Evolutionary conservation across 108 stramenopile genomes (phyloP).

Genomic region (Cyclotella cryptica): DNA sequence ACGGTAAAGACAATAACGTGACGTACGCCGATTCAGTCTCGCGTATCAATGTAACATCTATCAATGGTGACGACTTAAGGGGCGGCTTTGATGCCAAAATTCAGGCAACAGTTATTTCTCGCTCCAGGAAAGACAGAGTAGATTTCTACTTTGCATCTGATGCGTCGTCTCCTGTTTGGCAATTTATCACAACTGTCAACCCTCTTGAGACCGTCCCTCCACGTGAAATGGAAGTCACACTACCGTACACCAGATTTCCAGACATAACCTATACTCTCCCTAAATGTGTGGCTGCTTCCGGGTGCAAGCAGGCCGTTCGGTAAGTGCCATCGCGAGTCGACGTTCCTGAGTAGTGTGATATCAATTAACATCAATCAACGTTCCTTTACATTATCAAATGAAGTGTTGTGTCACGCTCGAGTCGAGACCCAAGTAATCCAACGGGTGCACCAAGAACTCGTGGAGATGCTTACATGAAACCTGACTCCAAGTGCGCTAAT

Average conservation of each 20-base stretch:
- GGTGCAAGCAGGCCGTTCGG: constrained; percentile 32
- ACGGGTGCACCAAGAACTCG: background rate
- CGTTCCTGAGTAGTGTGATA: background rate
- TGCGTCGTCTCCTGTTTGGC: constrained; percentile 31
- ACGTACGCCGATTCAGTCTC: constrained; percentile 24
- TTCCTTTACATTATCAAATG: background rate
- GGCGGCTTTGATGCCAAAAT: constrained; percentile 31
- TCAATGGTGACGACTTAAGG: constrained; percentile 20
- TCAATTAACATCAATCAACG: background rate
- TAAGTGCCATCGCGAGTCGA: background rate
- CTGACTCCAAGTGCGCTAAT: constrained; percentile 13
- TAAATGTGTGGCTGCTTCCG: constrained; percentile 6
- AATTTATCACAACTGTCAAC: constrained; percentile 24
- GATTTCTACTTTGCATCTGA: constrained; percentile 33
- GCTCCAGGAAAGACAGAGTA: constrained; percentile 14
- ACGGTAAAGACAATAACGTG: background rate
- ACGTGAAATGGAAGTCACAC: constrained; percentile 14
- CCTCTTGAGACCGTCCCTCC: background rate
- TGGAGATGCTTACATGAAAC: constrained; percentile 21
- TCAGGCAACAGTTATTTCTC: constrained; percentile 14
- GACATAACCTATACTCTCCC: constrained; percentile 19
- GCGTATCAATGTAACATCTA: constrained; percentile 22
- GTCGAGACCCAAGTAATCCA: background rate
- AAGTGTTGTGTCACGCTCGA: constrained; percentile 32
- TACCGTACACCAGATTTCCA: constrained; percentile 2